A percentile compares a stretch with the other conserved stretches of the same genome.
Evolutionary conservation across 75 land plant species (phyloP).

Genomic region (Pseudotsuga menziesii): DNA sequence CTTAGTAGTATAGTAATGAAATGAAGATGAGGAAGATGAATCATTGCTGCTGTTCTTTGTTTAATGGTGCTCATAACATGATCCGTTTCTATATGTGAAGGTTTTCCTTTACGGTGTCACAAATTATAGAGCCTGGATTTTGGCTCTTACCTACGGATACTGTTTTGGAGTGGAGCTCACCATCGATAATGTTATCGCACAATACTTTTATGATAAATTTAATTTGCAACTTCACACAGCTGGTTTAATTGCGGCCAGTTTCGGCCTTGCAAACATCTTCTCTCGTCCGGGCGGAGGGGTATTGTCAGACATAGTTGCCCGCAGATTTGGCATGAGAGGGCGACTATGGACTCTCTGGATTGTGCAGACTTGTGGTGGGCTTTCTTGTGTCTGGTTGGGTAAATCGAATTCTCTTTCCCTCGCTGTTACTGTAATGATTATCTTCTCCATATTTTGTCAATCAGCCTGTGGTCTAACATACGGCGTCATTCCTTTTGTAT

Average conservation of each 20-base stretch:
- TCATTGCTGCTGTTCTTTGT: not conserved
- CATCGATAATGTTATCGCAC: slow-evolving; percentile 60
- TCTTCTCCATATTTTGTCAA: slow-evolving; percentile 76
- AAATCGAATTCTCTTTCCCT: slow-evolving; percentile 29
- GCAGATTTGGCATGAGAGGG: slow-evolving; percentile 66
- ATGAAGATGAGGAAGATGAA: no score
- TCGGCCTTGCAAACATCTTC: slow-evolving; percentile 67
- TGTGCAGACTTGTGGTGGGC: slow-evolving; percentile 71
- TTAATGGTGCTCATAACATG: not conserved
- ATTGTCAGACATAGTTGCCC: slow-evolving; percentile 42
- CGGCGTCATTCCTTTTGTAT: slow-evolving; percentile 83
- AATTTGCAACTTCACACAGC: slow-evolving; percentile 64
- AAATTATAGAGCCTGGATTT: slow-evolving; percentile 75
- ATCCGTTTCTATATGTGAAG: slow-evolving; percentile 15
- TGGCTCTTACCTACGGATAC: slow-evolving; percentile 61
- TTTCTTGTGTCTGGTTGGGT: slow-evolving; percentile 62
- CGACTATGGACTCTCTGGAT: slow-evolving; percentile 77
- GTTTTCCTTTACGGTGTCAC: slow-evolving; percentile 52
- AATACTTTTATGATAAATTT: slow-evolving; percentile 70
- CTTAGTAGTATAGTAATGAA: no score
- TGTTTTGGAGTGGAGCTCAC: slow-evolving; percentile 75
- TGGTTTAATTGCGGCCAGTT: slow-evolving; percentile 58
- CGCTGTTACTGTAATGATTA: slow-evolving; percentile 56
- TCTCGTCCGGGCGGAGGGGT: slow-evolving; percentile 67
- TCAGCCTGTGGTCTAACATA: slow-evolving; percentile 79